Percentiles rank a stretch among this genome's conserved stretches.
These are phyloP conservation scores for Nigrospora sphaerica DNA, from an alignment of 2,329 filamentous ascomycete genomes.

Conservation along the genomic window DNA sequence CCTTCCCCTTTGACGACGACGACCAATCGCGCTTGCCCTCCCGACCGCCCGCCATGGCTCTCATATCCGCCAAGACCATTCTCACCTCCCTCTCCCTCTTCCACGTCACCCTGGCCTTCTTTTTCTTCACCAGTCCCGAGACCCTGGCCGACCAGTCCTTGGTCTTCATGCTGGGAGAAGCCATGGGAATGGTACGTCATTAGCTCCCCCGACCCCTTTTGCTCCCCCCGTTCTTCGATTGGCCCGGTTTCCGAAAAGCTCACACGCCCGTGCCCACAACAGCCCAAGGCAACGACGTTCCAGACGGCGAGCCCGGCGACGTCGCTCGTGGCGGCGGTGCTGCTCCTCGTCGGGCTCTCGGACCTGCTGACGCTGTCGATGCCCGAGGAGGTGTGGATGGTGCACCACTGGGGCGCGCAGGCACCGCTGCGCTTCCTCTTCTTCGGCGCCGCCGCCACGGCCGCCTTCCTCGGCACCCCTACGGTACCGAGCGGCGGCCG, in stretches of 20 bases:
- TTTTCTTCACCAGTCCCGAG: constrained; percentile 69
- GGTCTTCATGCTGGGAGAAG: constrained; percentile 74
- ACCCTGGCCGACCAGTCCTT: constrained; percentile 71
- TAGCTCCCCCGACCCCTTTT: background rate
- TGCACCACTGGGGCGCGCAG: constrained; percentile 61
- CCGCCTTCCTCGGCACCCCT: constrained; percentile 35
- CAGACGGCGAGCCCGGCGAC: constrained; percentile 62
- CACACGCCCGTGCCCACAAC: constrained; percentile 4
- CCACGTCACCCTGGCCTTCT: constrained; percentile 75
- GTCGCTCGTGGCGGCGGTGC: constrained; percentile 64
- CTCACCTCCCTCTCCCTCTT: constrained; percentile 77
- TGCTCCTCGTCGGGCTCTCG: constrained; percentile 52
- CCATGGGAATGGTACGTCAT: constrained; percentile 66
- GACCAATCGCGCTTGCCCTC: too few species aligned
- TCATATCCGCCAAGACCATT: constrained; percentile 74
- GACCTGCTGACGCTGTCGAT: constrained; percentile 62
- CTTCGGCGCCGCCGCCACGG: constrained; percentile 45
- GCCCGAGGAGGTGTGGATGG: constrained; percentile 56
- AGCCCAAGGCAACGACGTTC: constrained; percentile 63
- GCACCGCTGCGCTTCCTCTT: constrained; percentile 49
- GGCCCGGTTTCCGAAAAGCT: constrained; percentile 1
- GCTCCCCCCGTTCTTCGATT: background rate
- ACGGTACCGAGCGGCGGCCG: constrained; percentile 33
- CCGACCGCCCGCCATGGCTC: constrained; percentile 52
- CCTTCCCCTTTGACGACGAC: too few species aligned